Percentiles rank a stretch among this genome's conserved stretches.
Evolutionary conservation across 495 filamentous ascomycete species (phyloP).

Genomic region (Glarea lozoyensis): DNA sequence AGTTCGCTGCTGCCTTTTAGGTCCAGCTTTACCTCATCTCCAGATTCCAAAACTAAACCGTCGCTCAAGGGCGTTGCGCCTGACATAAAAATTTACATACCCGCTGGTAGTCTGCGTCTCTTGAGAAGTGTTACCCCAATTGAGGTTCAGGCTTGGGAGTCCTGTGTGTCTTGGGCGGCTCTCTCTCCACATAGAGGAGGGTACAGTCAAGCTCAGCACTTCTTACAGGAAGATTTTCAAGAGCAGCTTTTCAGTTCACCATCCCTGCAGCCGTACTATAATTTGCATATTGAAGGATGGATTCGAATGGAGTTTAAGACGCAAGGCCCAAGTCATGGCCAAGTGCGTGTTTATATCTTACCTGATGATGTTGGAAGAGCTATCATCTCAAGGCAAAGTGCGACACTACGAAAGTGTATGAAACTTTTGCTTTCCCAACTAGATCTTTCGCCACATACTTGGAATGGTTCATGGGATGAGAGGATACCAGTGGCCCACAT

Average conservation of each 20-base stretch:
- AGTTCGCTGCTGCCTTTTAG: neutral
- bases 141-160: slow-evolving; percentile 6
- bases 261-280: slow-evolving; percentile 18
- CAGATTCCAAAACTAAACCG: neutral
- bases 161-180: slow-evolving; percentile 9
- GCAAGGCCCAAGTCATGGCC: slow-evolving; percentile 15
- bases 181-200: slow-evolving; percentile 12
- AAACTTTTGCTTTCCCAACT: slow-evolving; percentile 42
- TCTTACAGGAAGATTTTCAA: slow-evolving; percentile 21
- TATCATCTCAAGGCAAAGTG: slow-evolving; percentile 33
- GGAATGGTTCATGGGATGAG: slow-evolving; percentile 37
- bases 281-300: slow-evolving; percentile 28
- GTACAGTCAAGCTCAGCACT: neutral
- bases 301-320: slow-evolving; percentile 31
- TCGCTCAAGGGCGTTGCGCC: slow-evolving; percentile 8
- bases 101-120: slow-evolving; percentile 15
- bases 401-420: slow-evolving; percentile 34
- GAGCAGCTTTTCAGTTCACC: slow-evolving; percentile 21
- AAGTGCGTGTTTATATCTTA: slow-evolving; percentile 55
- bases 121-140: slow-evolving; percentile 3
- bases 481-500: slow-evolving; percentile 1
- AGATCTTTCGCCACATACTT: slow-evolving; percentile 46
- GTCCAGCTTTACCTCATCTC: slow-evolving; percentile 4
- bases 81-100: slow-evolving; percentile 19
- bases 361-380: slow-evolving; percentile 55